Evolutionary conservation across 1,284 basidiomycete genomes (phyloP).

Genomic region (Rhodotorula sp.): DNA sequence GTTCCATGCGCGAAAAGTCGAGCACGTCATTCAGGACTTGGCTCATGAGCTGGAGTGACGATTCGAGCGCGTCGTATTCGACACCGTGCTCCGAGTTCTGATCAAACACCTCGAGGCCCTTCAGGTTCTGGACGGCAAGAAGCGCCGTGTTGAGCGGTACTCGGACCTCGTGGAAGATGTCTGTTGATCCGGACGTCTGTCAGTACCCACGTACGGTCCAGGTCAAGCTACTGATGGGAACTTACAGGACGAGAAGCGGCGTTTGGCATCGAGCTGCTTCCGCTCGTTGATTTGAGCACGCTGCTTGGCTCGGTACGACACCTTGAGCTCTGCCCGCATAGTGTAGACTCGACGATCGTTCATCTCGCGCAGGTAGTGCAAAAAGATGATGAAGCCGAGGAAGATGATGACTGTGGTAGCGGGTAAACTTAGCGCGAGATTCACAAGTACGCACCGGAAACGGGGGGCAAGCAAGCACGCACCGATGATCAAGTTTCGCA

Average conservation of each 20-base stretch:
- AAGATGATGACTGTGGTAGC: constrained; percentile 58
- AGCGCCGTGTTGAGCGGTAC: constrained; percentile 87
- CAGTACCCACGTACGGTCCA: no score
- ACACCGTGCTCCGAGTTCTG: constrained; percentile 63
- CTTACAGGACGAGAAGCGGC: constrained; percentile 30
- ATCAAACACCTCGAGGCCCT: constrained; percentile 64
- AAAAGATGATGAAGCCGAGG: constrained; percentile 52
- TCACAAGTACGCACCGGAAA: no score
- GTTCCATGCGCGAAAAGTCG: constrained; percentile 56
- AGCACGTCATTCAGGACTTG: constrained; percentile 44
- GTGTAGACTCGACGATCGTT: constrained; percentile 62
- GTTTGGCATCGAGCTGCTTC: constrained; percentile 35
- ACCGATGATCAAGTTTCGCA: constrained; percentile 32
- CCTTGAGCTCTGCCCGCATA: constrained; percentile 68
- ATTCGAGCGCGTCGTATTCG: constrained; percentile 75
- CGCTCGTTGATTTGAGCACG: constrained; percentile 77
- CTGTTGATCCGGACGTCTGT: no score
- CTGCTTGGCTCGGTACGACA: constrained; percentile 61
- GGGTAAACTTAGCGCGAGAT: constrained; percentile 42
- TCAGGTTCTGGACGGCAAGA: constrained; percentile 84
- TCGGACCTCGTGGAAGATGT: constrained; percentile 73
- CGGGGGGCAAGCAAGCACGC: not conserved
- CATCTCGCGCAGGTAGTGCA: constrained; percentile 52
- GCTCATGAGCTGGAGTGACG: constrained; percentile 79
- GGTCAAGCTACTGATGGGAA: not conserved